phyloP scores from a whole-genome alignment of 2,329 filamentous ascomycete species.

The Ramularia collo-cygni region DNA sequence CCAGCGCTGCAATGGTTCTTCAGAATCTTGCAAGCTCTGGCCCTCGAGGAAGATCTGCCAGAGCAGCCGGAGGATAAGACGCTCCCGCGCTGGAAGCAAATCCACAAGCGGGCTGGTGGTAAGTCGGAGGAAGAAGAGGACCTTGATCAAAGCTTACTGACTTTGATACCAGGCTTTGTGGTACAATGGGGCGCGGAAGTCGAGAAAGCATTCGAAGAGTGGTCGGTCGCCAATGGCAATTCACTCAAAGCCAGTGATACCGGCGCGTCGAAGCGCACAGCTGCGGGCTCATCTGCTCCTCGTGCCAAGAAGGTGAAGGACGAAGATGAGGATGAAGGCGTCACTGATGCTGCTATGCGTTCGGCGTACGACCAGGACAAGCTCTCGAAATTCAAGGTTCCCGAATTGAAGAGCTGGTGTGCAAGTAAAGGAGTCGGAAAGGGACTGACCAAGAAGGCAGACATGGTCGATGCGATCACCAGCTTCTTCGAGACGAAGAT shows the following conservation, averaged over 20 bases:
- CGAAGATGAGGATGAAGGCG: constrained; percentile 24
- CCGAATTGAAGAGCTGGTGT: constrained; percentile 29
- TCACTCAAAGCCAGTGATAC: constrained; percentile 39
- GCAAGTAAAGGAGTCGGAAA: constrained; percentile 21
- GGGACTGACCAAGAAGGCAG: constrained; percentile 26
- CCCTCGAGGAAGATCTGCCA: constrained; percentile 84
- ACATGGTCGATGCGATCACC: constrained; percentile 30
- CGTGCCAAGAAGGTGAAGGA: constrained; percentile 42
- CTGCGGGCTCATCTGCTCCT: constrained; percentile 22
- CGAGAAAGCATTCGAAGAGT: constrained; percentile 48
- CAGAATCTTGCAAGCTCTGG: constrained; percentile 82
- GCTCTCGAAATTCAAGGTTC: constrained; percentile 35
- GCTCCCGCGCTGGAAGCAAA: constrained; percentile 74
- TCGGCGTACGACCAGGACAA: constrained; percentile 37
- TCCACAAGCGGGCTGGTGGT: constrained; percentile 73
- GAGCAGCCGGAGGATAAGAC: constrained; percentile 70
- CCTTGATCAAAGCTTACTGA: no score
- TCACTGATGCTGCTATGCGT: constrained; percentile 41
- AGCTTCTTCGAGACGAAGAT: constrained; percentile 32
- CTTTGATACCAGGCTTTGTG: constrained; percentile 50
- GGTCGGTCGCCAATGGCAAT: constrained; percentile 27
- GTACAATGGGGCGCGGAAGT: constrained; percentile 68
- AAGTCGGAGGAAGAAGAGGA: no score
- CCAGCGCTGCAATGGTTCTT: constrained; percentile 90
- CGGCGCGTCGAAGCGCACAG: constrained; percentile 39